Evolutionary conservation across 352 stramenopile genomes (phyloP).

Genomic region (Globisporangium paddicum): DNA sequence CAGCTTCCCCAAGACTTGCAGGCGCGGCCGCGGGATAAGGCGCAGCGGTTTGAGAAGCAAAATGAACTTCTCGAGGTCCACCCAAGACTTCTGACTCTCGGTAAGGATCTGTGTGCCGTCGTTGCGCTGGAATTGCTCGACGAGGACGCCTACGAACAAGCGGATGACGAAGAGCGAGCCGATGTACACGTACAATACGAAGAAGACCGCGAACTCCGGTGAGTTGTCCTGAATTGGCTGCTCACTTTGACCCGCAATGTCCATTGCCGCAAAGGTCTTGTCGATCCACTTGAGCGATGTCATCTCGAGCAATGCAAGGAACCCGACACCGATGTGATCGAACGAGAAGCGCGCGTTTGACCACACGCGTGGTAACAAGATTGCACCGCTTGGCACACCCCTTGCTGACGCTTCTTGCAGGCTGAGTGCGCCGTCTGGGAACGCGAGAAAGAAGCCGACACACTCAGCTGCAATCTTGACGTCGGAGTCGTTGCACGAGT

Average conservation of each 20-base stretch:
- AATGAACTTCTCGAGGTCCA: slow-evolving; percentile 79
- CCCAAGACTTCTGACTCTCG: slow-evolving; percentile 73
- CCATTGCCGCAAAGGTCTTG: slow-evolving; percentile 72
- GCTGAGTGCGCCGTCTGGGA: slow-evolving; percentile 39
- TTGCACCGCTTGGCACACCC: slow-evolving; percentile 26
- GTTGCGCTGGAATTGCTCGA: slow-evolving; percentile 83
- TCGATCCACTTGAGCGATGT: slow-evolving; percentile 80
- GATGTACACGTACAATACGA: slow-evolving; percentile 73
- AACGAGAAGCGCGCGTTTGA: slow-evolving; percentile 72
- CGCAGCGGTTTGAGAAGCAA: slow-evolving; percentile 60
- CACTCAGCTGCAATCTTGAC: slow-evolving; percentile 37
- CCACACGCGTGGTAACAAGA: slow-evolving; percentile 64
- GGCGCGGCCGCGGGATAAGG: slow-evolving; percentile 38
- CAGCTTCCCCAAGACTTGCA: slow-evolving; percentile 24
- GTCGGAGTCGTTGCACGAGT: slow-evolving; percentile 51
- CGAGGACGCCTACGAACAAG: slow-evolving; percentile 73
- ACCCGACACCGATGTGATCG: slow-evolving; percentile 61
- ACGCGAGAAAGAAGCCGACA: slow-evolving; percentile 48
- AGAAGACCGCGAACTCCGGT: slow-evolving; percentile 51
- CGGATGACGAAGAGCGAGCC: slow-evolving; percentile 76
- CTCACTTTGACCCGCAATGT: slow-evolving; percentile 40
- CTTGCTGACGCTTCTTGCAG: slow-evolving; percentile 43
- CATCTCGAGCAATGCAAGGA: slow-evolving; percentile 72
- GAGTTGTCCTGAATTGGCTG: slow-evolving; percentile 52
- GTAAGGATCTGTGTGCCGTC: slow-evolving; percentile 80